phyloP scores from a whole-genome alignment of 495 filamentous ascomycete genomes.

The Penicillium paradoxum region DNA sequence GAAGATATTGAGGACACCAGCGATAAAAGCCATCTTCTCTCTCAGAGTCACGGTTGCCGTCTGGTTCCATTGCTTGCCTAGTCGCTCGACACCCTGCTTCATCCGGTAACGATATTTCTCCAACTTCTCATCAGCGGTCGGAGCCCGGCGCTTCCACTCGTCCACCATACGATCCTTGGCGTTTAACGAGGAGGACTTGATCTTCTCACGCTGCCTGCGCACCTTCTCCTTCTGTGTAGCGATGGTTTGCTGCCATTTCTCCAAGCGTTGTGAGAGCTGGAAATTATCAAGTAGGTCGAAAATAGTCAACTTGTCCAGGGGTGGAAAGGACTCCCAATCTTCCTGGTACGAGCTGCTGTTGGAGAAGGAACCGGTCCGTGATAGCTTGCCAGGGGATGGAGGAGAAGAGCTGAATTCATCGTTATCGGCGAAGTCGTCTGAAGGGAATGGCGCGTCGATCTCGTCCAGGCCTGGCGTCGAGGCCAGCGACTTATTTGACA shows the following conservation, averaged over 20 bases:
- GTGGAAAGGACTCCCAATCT: conserved; percentile 82
- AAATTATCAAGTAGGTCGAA: conserved; percentile 95
- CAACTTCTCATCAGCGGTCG: conserved; percentile 85
- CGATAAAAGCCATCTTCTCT: conserved; percentile 95
- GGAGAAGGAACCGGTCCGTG: conserved; percentile 70
- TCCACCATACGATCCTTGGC: conserved; percentile 74
- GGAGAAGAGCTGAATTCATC: conserved; percentile 38
- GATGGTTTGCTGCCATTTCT: conserved; percentile 77
- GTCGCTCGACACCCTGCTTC: conserved; percentile 78
- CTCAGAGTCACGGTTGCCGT: conserved; percentile 78
- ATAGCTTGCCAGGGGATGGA: conserved; percentile 43
- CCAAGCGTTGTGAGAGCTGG: conserved; percentile 79
- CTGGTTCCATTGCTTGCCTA: conserved; percentile 82
- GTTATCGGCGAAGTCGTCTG: conserved; percentile 23
- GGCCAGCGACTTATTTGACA: conserved; percentile 25
- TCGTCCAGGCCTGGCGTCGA: conserved; percentile 23
- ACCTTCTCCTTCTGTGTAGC: conserved; percentile 81
- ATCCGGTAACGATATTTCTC: conserved; percentile 86
- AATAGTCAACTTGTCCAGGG: conserved; percentile 84
- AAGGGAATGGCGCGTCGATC: conserved; percentile 18
- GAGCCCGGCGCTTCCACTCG: conserved; percentile 77
- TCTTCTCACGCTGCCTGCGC: conserved; percentile 70
- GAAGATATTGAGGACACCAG: conserved; percentile 93
- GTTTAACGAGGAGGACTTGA: conserved; percentile 52
- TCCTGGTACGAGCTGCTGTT: conserved; percentile 75